phyloP scores from a whole-genome alignment of 169 alveolate species.

The Cystoisospora suis region DNA sequence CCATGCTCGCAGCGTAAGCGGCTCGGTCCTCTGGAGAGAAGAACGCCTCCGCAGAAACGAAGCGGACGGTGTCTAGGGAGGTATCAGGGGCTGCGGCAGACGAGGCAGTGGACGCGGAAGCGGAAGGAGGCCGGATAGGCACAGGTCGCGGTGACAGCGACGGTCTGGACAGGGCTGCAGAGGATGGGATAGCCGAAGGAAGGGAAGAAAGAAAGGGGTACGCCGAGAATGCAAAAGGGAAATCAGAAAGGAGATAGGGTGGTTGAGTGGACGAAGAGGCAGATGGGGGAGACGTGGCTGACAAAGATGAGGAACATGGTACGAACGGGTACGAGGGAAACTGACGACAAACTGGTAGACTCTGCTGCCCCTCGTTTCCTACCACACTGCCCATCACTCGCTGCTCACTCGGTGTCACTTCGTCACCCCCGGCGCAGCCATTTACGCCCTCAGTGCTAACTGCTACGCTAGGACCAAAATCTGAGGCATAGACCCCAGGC shows the following conservation, averaged over 20 bases:
- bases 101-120: neutral
- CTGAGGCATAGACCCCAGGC: neutral
- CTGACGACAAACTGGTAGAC: too few species aligned
- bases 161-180: neutral
- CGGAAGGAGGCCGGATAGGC: neutral
- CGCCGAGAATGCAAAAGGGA: too few species aligned
- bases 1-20: slow-evolving; percentile 9
- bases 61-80: slow-evolving; percentile 12
- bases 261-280: too few species aligned
- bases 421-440: neutral
- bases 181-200: too few species aligned
- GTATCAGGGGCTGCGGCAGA: neutral
- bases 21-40: neutral
- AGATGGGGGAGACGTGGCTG: too few species aligned
- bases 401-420: too few species aligned
- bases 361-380: too few species aligned
- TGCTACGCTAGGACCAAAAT: neutral
- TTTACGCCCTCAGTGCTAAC: neutral
- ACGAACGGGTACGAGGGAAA: too few species aligned
- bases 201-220: too few species aligned
- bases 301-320: too few species aligned
- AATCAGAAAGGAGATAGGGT: too few species aligned
- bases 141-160: neutral
- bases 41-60: neutral
- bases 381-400: too few species aligned